Evolutionary conservation across 352 stramenopile genomes (phyloP).

Genomic region (Pythium aristosporum): DNA sequence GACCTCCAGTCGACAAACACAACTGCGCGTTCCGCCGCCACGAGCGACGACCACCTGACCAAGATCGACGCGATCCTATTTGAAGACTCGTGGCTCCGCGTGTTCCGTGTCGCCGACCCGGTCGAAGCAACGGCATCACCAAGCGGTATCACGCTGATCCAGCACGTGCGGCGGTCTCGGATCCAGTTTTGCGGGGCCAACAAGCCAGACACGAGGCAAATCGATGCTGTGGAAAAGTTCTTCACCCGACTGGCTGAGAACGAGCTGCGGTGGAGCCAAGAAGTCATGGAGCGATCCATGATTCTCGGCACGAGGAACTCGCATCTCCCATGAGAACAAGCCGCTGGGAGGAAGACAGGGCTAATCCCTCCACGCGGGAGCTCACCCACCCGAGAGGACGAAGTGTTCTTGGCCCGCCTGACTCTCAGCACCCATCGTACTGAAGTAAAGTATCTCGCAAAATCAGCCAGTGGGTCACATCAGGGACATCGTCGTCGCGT

Average conservation of each 20-base stretch:
- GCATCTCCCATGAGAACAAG: not conserved
- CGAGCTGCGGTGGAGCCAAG: conserved; percentile 7
- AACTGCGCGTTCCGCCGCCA: no score
- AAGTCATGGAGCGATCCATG: conserved; percentile 9
- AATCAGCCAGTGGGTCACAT: no score
- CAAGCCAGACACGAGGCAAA: not conserved
- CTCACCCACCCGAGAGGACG: no score
- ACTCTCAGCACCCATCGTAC: no score
- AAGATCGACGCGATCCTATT: not conserved
- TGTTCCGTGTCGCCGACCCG: not conserved
- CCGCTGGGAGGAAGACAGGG: no score
- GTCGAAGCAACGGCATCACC: not conserved
- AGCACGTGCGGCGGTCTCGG: conserved; percentile 4
- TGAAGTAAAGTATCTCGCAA: no score
- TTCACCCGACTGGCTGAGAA: conserved; percentile 3
- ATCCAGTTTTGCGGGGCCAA: conserved; percentile 5
- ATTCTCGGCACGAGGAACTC: not conserved
- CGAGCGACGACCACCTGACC: not conserved
- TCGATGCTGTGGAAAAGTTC: conserved; percentile 4
- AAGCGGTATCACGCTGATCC: not conserved
- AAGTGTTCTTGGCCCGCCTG: no score
- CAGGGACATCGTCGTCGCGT: no score
- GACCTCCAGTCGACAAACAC: not conserved
- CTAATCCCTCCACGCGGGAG: no score
- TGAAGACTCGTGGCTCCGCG: conserved; percentile 11